Conservation (phyloP, 1,284 basidiomycete species). For the Phylloporus gajari region DNA sequence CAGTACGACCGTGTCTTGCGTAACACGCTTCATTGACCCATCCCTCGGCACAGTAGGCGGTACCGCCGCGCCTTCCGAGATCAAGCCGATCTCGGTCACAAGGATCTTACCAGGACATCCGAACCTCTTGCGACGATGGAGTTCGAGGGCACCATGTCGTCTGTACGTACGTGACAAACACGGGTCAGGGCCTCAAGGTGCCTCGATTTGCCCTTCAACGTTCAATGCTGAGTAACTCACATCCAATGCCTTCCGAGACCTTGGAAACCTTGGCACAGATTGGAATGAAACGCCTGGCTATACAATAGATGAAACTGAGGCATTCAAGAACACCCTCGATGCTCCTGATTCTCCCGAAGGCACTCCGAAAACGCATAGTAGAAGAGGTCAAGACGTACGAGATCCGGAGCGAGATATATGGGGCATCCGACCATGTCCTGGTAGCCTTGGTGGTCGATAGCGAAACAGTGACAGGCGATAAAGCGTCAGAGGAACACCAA, state of each 20-base stretch:
- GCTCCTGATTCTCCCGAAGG: conserved; percentile 49
- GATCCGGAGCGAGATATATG: conserved; percentile 85
- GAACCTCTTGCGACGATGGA: conserved; percentile 82
- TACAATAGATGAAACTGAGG: conserved; percentile 80
- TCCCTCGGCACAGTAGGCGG: conserved; percentile 64
- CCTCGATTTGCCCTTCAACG: conserved; percentile 2
- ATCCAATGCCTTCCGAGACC: conserved; percentile 54
- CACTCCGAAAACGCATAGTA: conserved; percentile 63
- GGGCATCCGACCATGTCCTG: conserved; percentile 87
- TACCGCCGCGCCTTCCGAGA: conserved; percentile 83
- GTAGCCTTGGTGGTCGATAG: conserved; percentile 76
- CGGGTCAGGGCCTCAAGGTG: conserved; percentile 83
- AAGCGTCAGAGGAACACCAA: neutral
- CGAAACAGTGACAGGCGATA: conserved; percentile 14
- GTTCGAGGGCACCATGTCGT: conserved; percentile 77
- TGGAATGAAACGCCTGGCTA: conserved; percentile 87
- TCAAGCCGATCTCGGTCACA: conserved; percentile 74
- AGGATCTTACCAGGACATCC: conserved; percentile 80
- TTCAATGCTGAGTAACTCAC: neutral
- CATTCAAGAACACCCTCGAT: conserved; percentile 72
- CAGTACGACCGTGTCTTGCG: conserved; percentile 52
- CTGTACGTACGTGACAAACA: conserved; percentile 90
- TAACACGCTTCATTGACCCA: neutral
- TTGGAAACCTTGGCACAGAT: conserved; percentile 72
- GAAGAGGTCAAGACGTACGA: conserved; percentile 78